phyloP scores from a whole-genome alignment of 805 yeast species.

The Starmera pachycereana region DNA sequence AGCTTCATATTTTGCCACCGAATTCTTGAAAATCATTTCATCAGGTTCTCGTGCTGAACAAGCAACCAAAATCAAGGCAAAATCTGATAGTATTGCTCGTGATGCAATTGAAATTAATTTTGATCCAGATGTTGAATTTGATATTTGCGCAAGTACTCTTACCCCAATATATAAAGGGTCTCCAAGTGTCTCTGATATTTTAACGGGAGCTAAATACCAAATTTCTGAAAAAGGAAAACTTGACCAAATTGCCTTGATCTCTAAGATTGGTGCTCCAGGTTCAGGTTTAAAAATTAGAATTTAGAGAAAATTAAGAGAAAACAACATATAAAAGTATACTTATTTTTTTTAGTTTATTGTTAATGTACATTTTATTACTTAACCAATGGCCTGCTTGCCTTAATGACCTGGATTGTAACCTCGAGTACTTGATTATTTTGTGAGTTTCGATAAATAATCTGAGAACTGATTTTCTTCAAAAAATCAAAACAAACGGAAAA shows the following conservation, averaged over 20 bases:
- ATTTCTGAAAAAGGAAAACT: constrained; percentile 66
- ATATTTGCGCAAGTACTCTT: constrained; percentile 75
- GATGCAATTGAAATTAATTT: constrained; percentile 89
- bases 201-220: constrained; percentile 85
- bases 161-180: constrained; percentile 84
- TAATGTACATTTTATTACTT: too few species aligned
- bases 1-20: constrained; percentile 84
- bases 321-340: too few species aligned
- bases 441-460: too few species aligned
- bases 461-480: too few species aligned
- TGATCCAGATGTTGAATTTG: constrained; percentile 86
- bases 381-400: too few species aligned
- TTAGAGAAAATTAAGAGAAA: constrained; percentile 4
- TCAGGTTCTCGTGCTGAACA: constrained; percentile 80
- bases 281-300: constrained; percentile 63
- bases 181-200: constrained; percentile 60
- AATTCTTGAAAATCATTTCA: constrained; percentile 59
- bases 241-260: constrained; percentile 66
- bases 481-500: too few species aligned
- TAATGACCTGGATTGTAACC: too few species aligned
- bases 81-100: constrained; percentile 68
- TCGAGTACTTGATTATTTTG: too few species aligned
- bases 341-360: too few species aligned
- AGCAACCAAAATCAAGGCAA: constrained; percentile 72
- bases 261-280: constrained; percentile 83